Base-by-base conservation (phyloP, 2,329 filamentous ascomycete species). In the Penicillium sp. region DNA sequence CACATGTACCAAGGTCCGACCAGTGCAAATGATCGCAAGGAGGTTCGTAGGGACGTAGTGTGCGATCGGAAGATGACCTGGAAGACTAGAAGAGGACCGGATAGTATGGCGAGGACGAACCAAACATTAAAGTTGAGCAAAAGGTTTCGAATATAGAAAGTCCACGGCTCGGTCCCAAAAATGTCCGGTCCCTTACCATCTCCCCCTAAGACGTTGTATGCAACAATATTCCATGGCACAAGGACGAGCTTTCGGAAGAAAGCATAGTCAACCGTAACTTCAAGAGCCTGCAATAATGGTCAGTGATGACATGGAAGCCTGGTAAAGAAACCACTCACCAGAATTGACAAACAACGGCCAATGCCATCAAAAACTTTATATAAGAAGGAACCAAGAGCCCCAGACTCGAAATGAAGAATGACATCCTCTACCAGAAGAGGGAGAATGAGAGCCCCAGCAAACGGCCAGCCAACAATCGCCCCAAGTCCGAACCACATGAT, bases 91-190 rank as follows among this genome's bases (percentile, higher is more conserved):
- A 96, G 73, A 0, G 92, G 92, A 13, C 89, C 73, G 1, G 87
- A 82, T 4, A 81, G 66, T 39, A 95, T 69, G 0, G 91, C 91
- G 11, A 97, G 77, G 10, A 89, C 65, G 60, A 96, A 91, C 89
- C 91, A 97, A 39, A 95, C 72, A 66, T 97, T 95, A 77, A 97
- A 99, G 74, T 99, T 99, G 50, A 99, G 78, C 13, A 86, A 74
- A 36, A 99, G 75, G 62, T 99, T 99, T 61, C 88, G 87, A 60
- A 95, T 78, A 71, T 99, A 99, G 67, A 96, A 99, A 45, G 91
- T 86, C 93, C 92, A 97, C 1, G 92, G 89, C 71, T 99, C 93
- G 0, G 89, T 95, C 37, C 93, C 93, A 63, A 96, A 99, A 30
- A 99, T 87, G 47, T 95, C 82, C 0, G 93, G 93, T 0, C 92